Evolutionary conservation across 768 basidiomycete genomes (phyloP).

Genomic region (Lactarius indigo): DNA sequence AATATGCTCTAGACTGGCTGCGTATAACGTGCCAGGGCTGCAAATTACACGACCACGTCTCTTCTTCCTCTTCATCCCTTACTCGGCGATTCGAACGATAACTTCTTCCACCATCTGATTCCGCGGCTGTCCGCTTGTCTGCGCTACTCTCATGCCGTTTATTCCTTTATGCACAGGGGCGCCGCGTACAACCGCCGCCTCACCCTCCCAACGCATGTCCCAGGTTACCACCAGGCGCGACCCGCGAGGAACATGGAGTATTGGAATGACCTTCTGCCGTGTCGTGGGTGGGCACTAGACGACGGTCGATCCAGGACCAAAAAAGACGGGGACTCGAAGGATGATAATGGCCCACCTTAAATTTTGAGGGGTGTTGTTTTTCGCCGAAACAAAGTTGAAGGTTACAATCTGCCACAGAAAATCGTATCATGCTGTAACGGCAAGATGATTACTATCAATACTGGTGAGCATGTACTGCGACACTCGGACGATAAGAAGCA

Average conservation of each 20-base stretch:
- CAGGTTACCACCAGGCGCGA: slow-evolving; percentile 63
- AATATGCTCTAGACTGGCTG: slow-evolving; percentile 67
- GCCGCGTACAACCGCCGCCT: slow-evolving; percentile 62
- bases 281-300: slow-evolving; percentile 86
- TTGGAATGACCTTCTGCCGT: slow-evolving; percentile 93
- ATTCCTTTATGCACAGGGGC: slow-evolving; percentile 92
- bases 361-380: slow-evolving; percentile 56
- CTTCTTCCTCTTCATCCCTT: slow-evolving; percentile 77
- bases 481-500: not conserved
- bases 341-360: slow-evolving; percentile 98
- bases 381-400: not conserved
- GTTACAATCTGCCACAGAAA: slow-evolving; percentile 33
- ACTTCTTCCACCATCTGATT: slow-evolving; percentile 46
- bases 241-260: slow-evolving; percentile 61
- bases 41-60: slow-evolving; percentile 78
- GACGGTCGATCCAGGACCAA: slow-evolving; percentile 70
- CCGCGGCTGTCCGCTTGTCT: slow-evolving; percentile 26
- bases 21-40: slow-evolving; percentile 77
- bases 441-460: slow-evolving; percentile 96
- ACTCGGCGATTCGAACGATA: slow-evolving; percentile 62
- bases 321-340: slow-evolving; percentile 74
- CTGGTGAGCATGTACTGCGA: slow-evolving; percentile 46
- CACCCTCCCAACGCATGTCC: slow-evolving; percentile 78
- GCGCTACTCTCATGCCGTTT: slow-evolving; percentile 61
- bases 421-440: slow-evolving; percentile 85